Conservation (phyloP, 2,329 filamentous ascomycete species). For the Fusarium praegraminearum region DNA sequence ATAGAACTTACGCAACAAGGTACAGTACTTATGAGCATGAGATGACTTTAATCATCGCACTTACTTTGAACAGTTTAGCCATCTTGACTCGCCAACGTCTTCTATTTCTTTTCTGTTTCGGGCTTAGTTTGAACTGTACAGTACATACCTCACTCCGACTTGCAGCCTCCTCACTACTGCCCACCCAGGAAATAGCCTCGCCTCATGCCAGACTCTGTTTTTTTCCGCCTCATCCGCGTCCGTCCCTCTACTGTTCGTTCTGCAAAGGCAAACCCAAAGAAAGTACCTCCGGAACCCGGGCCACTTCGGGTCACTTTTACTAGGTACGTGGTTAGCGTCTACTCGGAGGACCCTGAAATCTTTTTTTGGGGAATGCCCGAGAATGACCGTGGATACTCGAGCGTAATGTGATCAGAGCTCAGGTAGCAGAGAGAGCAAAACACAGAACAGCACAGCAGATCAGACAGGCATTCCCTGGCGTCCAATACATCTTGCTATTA, state of each 20-base stretch:
- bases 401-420: slow-evolving; percentile 6
- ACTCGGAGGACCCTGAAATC: slow-evolving; percentile 46
- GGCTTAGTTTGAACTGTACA: slow-evolving; percentile 25
- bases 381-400: slow-evolving; percentile 22
- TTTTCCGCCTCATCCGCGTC: slow-evolving; percentile 46
- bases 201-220: slow-evolving; percentile 34
- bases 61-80: slow-evolving; percentile 31
- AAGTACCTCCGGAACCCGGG: slow-evolving; percentile 33
- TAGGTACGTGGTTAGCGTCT: slow-evolving; percentile 27
- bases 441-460: slow-evolving; percentile 7
- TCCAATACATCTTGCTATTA: not conserved
- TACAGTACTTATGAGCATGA: slow-evolving; percentile 8
- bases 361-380: slow-evolving; percentile 38
- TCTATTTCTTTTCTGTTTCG: slow-evolving; percentile 42
- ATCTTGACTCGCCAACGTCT: slow-evolving; percentile 40
- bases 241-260: slow-evolving; percentile 15
- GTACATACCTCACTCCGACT: not conserved
- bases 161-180: slow-evolving; percentile 24
- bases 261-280: not conserved
- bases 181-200: slow-evolving; percentile 28
- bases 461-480: slow-evolving; percentile 25
- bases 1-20: slow-evolving; percentile 26
- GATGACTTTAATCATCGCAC: slow-evolving; percentile 27
- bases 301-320: slow-evolving; percentile 41
- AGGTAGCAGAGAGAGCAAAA: not conserved